Evolutionary conservation across 805 yeast species (phyloP).

Genomic region (Pichia exigua): DNA sequence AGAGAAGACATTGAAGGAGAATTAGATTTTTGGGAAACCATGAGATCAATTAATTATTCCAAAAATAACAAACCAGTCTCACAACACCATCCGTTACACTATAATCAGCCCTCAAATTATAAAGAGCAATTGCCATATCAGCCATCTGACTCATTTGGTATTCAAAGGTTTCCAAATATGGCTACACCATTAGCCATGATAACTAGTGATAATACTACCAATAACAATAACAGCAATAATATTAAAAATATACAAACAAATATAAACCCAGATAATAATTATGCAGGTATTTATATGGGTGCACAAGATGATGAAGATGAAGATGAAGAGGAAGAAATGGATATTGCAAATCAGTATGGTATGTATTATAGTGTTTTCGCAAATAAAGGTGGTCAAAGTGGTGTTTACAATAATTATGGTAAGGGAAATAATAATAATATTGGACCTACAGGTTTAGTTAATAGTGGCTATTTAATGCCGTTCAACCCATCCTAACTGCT

Average conservation of each 20-base stretch:
- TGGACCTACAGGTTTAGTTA: conserved; percentile 9
- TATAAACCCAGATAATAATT: conserved; percentile 3
- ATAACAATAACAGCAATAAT: conserved; percentile 3
- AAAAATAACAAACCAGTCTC: conserved; percentile 37
- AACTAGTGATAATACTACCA: neutral
- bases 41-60: conserved; percentile 47
- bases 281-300: conserved; percentile 9
- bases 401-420: conserved; percentile 2
- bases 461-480: conserved; percentile 24
- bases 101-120: conserved; percentile 22
- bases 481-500: conserved; percentile 24
- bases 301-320: conserved; percentile 13
- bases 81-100: conserved; percentile 47
- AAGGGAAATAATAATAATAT: neutral
- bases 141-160: conserved; percentile 14
- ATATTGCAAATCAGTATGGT: conserved; percentile 29
- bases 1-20: conserved; percentile 54
- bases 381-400: conserved; percentile 9
- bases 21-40: conserved; percentile 63
- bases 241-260: conserved; percentile 8
- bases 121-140: conserved; percentile 14
- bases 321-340: conserved; percentile 26
- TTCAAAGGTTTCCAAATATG: conserved; percentile 13
- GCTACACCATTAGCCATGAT: conserved; percentile 10
- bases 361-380: conserved; percentile 26